Base-by-base conservation (phyloP, 2,329 filamentous ascomycete genomes). In the Cercospora citrullina region DNA sequence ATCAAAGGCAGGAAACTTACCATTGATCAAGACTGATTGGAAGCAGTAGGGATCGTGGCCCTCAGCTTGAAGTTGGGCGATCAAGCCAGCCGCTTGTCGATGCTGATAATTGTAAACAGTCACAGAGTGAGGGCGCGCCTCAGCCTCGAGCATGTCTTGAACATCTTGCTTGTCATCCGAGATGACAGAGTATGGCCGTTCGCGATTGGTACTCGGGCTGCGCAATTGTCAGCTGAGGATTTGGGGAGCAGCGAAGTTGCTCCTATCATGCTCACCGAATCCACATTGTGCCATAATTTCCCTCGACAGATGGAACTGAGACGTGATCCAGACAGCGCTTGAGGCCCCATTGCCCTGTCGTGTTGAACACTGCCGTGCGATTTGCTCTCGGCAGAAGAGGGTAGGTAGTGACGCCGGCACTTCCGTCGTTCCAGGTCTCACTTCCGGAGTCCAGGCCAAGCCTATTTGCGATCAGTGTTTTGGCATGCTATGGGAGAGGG, bases 41-140 rank as follows among this genome's bases (percentile, higher is more conserved):
- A 71, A 71, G 55, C 69, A 69, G 18, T 69, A 72, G 2, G 70
- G 70, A 28, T 72, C 70, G 12, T 72, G 70, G 6, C 70, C 70
- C 30, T 72, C 70, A 10, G 28, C 53, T 45, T 71, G 70, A 6
- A 72, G 64, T 53, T 72, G 69, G 3, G 69, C 69, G 18, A 72
- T 63, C 42, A 72, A 57, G 30, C 67, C 60, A n/a, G 68, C 63
- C 62, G 69, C 69, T 39, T 68, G 62, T 55, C 68, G 65, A 60
- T 72, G 70, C 68, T 72, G 70, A 30, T 69, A 67, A 12, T 72
- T 72, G 51, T 69, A 72, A 5, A 71, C 65, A 10, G 58, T 69
- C n/a, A 72, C 57, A 18, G 70, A 64, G 14, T 28, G 59, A 14
- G 70, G 67, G 7, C 28, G 63, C 8, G 59, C 59, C 36, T 72